These are phyloP conservation scores for Coemansia sp. DNA, from an alignment of 192 early-diverging fungal species.

Conservation along the genomic window DNA sequence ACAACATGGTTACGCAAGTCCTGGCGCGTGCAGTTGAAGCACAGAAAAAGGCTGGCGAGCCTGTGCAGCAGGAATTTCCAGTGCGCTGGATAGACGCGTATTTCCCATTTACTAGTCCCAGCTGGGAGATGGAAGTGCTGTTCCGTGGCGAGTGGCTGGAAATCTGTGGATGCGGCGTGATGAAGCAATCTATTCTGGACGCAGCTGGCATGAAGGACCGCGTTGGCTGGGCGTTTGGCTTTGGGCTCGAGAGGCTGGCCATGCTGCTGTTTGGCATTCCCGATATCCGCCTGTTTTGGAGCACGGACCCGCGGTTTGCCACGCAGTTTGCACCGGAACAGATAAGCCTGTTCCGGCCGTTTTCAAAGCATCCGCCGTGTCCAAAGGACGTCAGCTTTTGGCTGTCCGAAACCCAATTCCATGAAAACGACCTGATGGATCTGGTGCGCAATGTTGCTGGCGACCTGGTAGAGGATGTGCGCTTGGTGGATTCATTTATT, in stretches of 20 bases:
- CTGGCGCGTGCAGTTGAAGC: conserved; percentile 55
- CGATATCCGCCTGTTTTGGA: conserved; percentile 97
- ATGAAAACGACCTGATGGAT: conserved; percentile 94
- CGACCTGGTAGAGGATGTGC: conserved; percentile 87
- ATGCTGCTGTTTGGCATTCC: conserved; percentile 95
- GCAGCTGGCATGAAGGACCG: conserved; percentile 64
- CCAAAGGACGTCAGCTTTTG: conserved; percentile 97
- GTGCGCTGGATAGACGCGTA: conserved; percentile 93
- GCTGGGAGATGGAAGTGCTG: conserved; percentile 95
- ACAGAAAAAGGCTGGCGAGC: conserved; percentile 3
- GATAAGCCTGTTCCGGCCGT: conserved; percentile 77
- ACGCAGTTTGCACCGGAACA: conserved; percentile 71
- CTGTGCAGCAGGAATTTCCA: conserved; percentile 51
- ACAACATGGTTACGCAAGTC: conserved; percentile 73
- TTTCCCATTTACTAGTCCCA: conserved; percentile 95
- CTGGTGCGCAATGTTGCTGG: conserved; percentile 88
- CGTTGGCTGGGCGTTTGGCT: conserved; percentile 97
- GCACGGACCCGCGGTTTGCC: conserved; percentile 79
- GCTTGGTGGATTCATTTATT: conserved; percentile 84
- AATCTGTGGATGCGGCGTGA: conserved; percentile 89
- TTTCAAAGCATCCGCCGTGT: conserved; percentile 87
- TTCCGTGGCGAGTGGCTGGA: conserved; percentile 95
- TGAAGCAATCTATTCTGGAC: conserved; percentile 79
- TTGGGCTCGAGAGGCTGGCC: conserved; percentile 92
- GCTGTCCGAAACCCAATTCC: conserved; percentile 63